These are phyloP conservation scores for Zizania palustris DNA, from an alignment of 202 grass and related monocot species.

Conservation along the genomic window DNA sequence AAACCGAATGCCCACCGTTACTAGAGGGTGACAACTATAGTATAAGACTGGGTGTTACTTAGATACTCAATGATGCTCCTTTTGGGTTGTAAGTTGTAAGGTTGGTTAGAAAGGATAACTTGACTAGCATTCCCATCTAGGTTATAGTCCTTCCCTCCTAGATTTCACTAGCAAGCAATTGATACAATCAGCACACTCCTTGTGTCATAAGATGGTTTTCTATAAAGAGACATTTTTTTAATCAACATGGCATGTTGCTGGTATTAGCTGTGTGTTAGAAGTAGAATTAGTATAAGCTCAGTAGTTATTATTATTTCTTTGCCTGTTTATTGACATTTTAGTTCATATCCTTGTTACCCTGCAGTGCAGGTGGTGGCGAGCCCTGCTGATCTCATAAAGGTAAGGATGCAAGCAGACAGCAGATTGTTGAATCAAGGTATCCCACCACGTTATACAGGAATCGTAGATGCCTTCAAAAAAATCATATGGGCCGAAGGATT, in stretches of 20 bases:
- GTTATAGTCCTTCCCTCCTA: not conserved
- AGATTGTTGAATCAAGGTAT: conserved; percentile 51
- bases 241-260: conserved; percentile 8
- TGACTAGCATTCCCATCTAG: not conserved
- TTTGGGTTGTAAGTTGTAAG: not conserved
- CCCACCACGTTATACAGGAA: conserved; percentile 58
- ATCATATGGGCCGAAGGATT: conserved; percentile 61
- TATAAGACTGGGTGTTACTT: too few species aligned
- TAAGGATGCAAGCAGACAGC: conserved; percentile 88
- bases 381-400: conserved; percentile 87
- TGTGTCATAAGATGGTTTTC: not conserved
- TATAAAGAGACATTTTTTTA: not conserved
- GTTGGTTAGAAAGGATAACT: not conserved
- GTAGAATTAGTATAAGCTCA: conserved; percentile 13
- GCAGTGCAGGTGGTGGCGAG: conserved; percentile 73
- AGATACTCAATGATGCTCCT: too few species aligned
- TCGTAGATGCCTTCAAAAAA: conserved; percentile 65
- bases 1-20: too few species aligned
- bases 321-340: conserved; percentile 20
- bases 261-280: not conserved
- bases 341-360: not conserved
- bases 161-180: not conserved
- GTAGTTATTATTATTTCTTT: conserved; percentile 11
- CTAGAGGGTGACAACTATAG: too few species aligned
- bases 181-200: not conserved